phyloP scores from a whole-genome alignment of 208 protist species.

The Leishmania lainsoni region DNA sequence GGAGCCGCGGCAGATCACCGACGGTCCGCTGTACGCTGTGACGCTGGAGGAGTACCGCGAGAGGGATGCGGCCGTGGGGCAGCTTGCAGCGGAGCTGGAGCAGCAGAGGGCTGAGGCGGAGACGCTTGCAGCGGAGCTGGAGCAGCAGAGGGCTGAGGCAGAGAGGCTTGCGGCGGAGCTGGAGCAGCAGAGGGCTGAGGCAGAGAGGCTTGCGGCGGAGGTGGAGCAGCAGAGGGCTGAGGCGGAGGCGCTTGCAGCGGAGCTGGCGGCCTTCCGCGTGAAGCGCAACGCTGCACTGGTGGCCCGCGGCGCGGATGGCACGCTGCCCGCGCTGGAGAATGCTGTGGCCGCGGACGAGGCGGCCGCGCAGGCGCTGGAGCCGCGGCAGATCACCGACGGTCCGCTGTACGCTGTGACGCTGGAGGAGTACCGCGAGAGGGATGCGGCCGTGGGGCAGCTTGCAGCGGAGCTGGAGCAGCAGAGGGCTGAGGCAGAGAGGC shows the following conservation, averaged over 20 bases:
- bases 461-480: conserved; percentile 25
- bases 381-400: conserved; percentile 10
- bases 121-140: not conserved
- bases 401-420: conserved; percentile 10
- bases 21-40: conserved; percentile 24
- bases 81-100: conserved; percentile 3
- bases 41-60: conserved; percentile 25
- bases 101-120: conserved; percentile 13
- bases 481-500: not conserved
- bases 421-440: conserved; percentile 12
- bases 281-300: not conserved
- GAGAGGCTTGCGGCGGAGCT: conserved; percentile 5
- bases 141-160: not conserved
- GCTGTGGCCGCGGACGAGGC: not conserved
- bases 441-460: not conserved
- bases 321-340: conserved; percentile 27
- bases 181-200: no score
- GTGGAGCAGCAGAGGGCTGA: not conserved
- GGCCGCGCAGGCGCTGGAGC: conserved; percentile 5
- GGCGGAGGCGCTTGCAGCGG: not conserved
- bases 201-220: no score
- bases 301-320: conserved; percentile 29
- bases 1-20: conserved; percentile 10
- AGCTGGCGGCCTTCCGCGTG: not conserved
- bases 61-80: not conserved